A percentile compares a stretch with the other conserved stretches of the same genome.
These are phyloP conservation scores for Penicillium cinerascens DNA, from an alignment of 495 filamentous ascomycete genomes.

Conservation along the genomic window DNA sequence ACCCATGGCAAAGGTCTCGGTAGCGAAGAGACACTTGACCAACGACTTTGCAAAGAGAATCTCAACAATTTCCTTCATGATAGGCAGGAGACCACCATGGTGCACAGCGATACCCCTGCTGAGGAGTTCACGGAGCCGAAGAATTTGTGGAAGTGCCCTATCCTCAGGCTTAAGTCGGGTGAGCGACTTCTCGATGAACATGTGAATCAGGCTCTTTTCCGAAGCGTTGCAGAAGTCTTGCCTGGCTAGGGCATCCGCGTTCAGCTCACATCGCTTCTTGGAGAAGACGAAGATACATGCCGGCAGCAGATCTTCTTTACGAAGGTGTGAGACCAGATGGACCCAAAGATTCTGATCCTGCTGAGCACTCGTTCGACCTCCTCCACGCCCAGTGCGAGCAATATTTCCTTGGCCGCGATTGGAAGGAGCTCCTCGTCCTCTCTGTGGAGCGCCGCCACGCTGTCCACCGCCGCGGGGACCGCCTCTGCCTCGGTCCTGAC, in stretches of 20 bases:
- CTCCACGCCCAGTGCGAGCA: conserved; percentile 78
- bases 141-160: conserved; percentile 81
- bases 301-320: conserved; percentile 80
- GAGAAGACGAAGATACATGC: conserved; percentile 98
- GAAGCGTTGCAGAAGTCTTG: conserved; percentile 88
- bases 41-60: conserved; percentile 92
- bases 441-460: conserved; percentile 46
- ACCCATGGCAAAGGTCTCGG: conserved; percentile 98
- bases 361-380: conserved; percentile 76
- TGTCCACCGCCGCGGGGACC: conserved; percentile 32
- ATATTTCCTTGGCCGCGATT: conserved; percentile 76
- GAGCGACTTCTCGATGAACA: conserved; percentile 95
- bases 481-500: conserved; percentile 32
- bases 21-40: conserved; percentile 95
- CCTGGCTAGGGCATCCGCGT: conserved; percentile 90
- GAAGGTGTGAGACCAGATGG: conserved; percentile 84
- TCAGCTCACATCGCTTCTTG: conserved; percentile 94
- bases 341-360: conserved; percentile 99
- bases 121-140: conserved; percentile 79
- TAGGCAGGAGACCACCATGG: conserved; percentile 90
- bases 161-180: conserved; percentile 91
- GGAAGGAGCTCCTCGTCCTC: conserved; percentile 53
- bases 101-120: conserved; percentile 91
- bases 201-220: conserved; percentile 94
- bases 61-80: conserved; percentile 97